These are phyloP conservation scores for Grosmannia huntii DNA, from an alignment of 2,329 filamentous ascomycete genomes.

Conservation along the genomic window DNA sequence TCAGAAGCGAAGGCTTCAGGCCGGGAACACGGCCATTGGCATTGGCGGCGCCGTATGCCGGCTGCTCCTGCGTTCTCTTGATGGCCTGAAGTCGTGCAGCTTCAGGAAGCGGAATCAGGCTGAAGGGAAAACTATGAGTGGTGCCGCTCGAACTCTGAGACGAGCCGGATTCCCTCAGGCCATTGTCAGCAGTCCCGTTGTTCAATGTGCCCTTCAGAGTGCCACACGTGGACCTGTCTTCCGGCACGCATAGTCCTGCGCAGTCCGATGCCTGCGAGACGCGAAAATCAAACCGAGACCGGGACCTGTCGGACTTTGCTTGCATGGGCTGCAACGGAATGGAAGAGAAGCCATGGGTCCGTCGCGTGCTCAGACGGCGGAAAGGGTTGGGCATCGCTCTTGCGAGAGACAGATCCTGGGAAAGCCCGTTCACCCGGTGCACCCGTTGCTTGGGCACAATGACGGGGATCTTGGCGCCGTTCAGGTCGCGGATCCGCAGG, in stretches of 20 bases:
- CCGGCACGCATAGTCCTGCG: neutral
- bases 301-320: slow-evolving; percentile 1
- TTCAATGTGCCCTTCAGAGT: neutral
- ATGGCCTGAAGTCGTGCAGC: slow-evolving; percentile 18
- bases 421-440: slow-evolving; percentile 20
- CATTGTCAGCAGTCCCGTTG: neutral
- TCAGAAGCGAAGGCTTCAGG: no score
- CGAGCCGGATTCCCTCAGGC: slow-evolving; percentile 5
- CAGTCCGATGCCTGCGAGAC: slow-evolving; percentile 3
- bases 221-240: neutral
- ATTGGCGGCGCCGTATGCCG: no score
- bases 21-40: no score
- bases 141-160: slow-evolving; percentile 9
- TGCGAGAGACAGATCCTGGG: slow-evolving; percentile 11
- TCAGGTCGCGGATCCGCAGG: slow-evolving; percentile 10
- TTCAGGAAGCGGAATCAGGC: slow-evolving; percentile 19
- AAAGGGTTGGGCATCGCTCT: slow-evolving; percentile 9
- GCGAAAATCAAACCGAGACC: slow-evolving; percentile 9
- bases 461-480: slow-evolving; percentile 15
- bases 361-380: slow-evolving; percentile 2
- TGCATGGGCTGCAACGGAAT: slow-evolving; percentile 1
- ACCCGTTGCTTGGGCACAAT: slow-evolving; percentile 18
- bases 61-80: neutral
- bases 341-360: slow-evolving; percentile 4
- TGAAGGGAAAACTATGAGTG: slow-evolving; percentile 17